Conservation (phyloP, 495 filamentous ascomycete species). For the Talaromyces trachyspermus region DNA sequence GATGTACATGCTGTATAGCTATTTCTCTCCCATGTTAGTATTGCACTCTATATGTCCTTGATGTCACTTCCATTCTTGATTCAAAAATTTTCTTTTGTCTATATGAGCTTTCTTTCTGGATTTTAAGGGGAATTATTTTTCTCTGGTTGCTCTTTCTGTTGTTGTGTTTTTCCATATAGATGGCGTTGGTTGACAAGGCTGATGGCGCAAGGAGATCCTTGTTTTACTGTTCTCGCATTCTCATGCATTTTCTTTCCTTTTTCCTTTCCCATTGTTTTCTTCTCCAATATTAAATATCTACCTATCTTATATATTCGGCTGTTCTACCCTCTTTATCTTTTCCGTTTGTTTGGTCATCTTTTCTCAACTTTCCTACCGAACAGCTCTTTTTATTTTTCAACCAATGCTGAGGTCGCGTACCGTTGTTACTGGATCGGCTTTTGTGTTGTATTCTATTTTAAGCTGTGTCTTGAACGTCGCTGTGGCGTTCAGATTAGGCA, state of each 20-base stretch:
- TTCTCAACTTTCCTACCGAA: too few species aligned
- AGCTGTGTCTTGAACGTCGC: too few species aligned
- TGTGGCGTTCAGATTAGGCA: too few species aligned
- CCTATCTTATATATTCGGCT: too few species aligned
- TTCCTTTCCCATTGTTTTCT: slow-evolving; percentile 13
- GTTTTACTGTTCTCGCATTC: background rate
- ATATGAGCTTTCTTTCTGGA: slow-evolving; percentile 21
- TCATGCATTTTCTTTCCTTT: slow-evolving; percentile 27
- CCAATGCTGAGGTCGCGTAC: too few species aligned
- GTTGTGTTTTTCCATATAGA: slow-evolving; percentile 11
- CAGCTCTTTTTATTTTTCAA: too few species aligned
- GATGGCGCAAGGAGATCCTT: background rate
- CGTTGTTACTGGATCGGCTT: too few species aligned
- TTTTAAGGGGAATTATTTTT: slow-evolving; percentile 27
- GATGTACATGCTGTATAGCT: slow-evolving; percentile 31
- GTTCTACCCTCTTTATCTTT: too few species aligned
- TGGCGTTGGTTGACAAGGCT: slow-evolving; percentile 5
- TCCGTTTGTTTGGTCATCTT: too few species aligned
- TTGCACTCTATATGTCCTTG: slow-evolving; percentile 24
- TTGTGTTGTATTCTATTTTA: too few species aligned
- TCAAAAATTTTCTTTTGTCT: slow-evolving; percentile 2
- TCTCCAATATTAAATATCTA: slow-evolving; percentile 3
- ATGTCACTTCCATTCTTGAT: slow-evolving; percentile 22
- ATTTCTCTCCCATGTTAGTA: slow-evolving; percentile 20
- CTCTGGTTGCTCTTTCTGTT: slow-evolving; percentile 17